A percentile compares a stretch with the other conserved stretches of the same genome.
Evolutionary conservation across 208 protist genomes (phyloP).

Genomic region (Acanthamoeba triangularis): DNA sequence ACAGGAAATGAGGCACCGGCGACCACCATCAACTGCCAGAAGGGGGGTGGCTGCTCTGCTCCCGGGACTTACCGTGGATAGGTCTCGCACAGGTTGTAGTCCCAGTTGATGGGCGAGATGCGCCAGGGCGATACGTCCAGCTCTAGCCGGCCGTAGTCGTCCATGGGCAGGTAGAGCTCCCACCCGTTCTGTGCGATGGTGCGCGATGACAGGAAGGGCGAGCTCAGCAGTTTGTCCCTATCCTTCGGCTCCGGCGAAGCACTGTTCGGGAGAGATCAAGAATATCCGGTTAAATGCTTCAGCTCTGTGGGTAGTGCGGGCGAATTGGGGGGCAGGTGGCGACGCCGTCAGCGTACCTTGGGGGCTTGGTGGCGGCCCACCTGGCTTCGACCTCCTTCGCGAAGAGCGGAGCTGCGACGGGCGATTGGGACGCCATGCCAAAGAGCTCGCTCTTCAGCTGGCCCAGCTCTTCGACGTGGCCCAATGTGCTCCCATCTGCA

Average conservation of each 20-base stretch:
- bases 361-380: constrained; percentile 15
- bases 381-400: constrained; percentile 29
- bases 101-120: constrained; percentile 65
- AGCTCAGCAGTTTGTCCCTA: constrained; percentile 18
- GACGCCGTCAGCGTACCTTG: background rate
- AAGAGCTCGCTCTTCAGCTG: constrained; percentile 69
- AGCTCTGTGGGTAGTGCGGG: background rate
- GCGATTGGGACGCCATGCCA: constrained; percentile 19
- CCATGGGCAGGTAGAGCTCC: constrained; percentile 66
- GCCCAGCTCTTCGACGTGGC: background rate
- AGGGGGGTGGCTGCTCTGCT: no score
- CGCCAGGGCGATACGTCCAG: constrained; percentile 58
- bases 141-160: constrained; percentile 22
- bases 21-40: no score
- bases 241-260: background rate
- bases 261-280: background rate
- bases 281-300: no score
- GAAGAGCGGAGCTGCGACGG: constrained; percentile 47
- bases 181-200: constrained; percentile 38
- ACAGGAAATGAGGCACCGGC: no score
- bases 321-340: background rate
- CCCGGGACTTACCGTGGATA: constrained; percentile 30
- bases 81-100: constrained; percentile 64
- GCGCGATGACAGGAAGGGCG: constrained; percentile 31
- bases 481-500: no score